Base-by-base conservation (phyloP, 345 rosid genomes). In the Citropsis articulata region DNA sequence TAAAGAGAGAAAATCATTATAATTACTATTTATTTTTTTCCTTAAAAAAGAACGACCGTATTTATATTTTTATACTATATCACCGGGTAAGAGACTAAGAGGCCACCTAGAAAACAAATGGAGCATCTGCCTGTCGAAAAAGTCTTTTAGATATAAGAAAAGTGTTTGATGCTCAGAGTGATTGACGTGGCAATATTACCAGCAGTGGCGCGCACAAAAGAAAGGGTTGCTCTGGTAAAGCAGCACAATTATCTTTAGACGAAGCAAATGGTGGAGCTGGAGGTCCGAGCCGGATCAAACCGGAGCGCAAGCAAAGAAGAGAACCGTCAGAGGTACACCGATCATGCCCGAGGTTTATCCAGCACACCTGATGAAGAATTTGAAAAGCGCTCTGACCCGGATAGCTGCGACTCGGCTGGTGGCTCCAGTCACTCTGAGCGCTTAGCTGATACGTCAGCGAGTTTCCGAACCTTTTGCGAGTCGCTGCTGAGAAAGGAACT, bases 401-500 rank as follows among this genome's bases (percentile, higher is more conserved):
- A 36, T 6, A 33, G 64, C 84, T 35, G 73, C 16, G 80, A 56
- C 2, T 61, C 86, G 2, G 62, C 18, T 3, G 30, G 12, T 21
- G 77, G 75, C 21, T 77, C 85, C 1, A 40, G 21, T 21, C 75
- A 75, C 21, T 77, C 85, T 1, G 35, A 77, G 4, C 73, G 42
- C 19, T 66, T 83, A 50, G 35, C 63, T 21, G 83, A 78, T 42
- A 70, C 86, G 9, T 76, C 87, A 28, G 75, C 85, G 42, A 72
- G 86, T 65, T 77, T 85, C 70, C 62, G 85, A 0, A 85, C 84
- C 60, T 69, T 92, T 67, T 80, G 90, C 14, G 93, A 92, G 78
- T 87, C 91, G 50, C 33, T 89, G 68, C 80, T 83, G 69, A 82
- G 87, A 59, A 87, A 78, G 74, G 86, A 91, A 71, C 36, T 74